Evolutionary conservation across 2,329 filamentous ascomycete species (phyloP), one percentile per base, ranked within the genome.

Genomic region (Colletotrichum navitas): DNA sequence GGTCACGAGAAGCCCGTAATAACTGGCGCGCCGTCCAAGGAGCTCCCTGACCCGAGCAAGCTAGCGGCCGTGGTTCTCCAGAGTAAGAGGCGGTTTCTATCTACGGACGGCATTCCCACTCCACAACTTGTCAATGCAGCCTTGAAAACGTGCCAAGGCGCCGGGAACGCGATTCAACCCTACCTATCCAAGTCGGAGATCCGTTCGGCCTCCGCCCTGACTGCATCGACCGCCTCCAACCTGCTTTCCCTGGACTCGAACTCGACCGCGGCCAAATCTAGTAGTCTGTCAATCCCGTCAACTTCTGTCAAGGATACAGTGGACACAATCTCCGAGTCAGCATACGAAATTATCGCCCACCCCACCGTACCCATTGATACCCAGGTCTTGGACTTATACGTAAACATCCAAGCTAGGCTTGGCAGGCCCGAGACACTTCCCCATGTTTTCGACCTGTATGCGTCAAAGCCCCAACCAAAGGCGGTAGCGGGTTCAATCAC

Each of bases 341-440:
- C 92, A n/a, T 92, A 93, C 79, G 84, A 87, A 47, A 88, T 98
- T 66, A 80, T 97, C 71, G 87, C 88, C 59, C 89, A 95, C 76
- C 90, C 92, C 5, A 90, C 92, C 72, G 91, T 98, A 59, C 93
- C 94, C 82, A 93, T 98, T 78, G 93, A 93, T 5, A 89, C 92
- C 11, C 84, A 87, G 39, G 84, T 95, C 43, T 88, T 98, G 49
- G 85, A 88, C 68, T 81, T 88, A 75, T 98, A 98, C 81, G 91
- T 97, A 73, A 86, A 89, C 47, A 89, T 94, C 55, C 94, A 97
- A 80, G 86, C 91, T 36, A 86, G 91, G 14, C 88, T 98, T 54
- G 88, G 90, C 73, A 90, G 88, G 68, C 91, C 94, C 3, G 89
- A 93, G 74, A 91, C 93, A 55, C 89, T 98, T 73, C 94, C 95